Conservation (phyloP, 495 filamentous ascomycete species). For the Rhypophila decipiens region DNA sequence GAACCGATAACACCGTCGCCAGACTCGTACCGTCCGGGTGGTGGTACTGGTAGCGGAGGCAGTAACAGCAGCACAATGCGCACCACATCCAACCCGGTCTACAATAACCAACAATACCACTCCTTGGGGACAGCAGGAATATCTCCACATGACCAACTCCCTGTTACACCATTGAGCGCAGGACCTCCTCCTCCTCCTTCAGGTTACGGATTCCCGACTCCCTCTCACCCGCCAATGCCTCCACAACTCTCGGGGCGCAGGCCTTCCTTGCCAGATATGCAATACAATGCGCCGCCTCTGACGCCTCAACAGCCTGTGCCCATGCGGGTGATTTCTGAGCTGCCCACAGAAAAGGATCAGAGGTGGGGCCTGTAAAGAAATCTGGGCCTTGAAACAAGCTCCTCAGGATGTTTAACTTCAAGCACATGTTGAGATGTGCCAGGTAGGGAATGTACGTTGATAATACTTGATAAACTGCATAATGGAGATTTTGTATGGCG, state of each 20-base stretch:
- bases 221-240: too few relatives aligned
- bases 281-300: neutral
- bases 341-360: conserved; percentile 4
- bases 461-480: neutral
- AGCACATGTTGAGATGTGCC: neutral
- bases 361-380: neutral
- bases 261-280: conserved; percentile 5
- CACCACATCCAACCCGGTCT: neutral
- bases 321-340: conserved; percentile 2
- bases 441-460: neutral
- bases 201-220: conserved; percentile 4
- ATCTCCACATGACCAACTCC: neutral
- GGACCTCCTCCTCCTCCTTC: neutral
- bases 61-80: conserved; percentile 1
- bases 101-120: conserved; percentile 2
- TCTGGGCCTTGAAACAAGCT: neutral
- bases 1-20: neutral
- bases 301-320: neutral
- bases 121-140: neutral
- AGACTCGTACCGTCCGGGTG: neutral
- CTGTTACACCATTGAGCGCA: neutral
- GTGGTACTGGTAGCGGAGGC: too few relatives aligned
- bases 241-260: conserved; percentile 5
- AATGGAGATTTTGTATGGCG: neutral
- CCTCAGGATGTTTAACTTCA: neutral